Conservation (phyloP, 257 asterid species). For the Cinchona pubescens region DNA sequence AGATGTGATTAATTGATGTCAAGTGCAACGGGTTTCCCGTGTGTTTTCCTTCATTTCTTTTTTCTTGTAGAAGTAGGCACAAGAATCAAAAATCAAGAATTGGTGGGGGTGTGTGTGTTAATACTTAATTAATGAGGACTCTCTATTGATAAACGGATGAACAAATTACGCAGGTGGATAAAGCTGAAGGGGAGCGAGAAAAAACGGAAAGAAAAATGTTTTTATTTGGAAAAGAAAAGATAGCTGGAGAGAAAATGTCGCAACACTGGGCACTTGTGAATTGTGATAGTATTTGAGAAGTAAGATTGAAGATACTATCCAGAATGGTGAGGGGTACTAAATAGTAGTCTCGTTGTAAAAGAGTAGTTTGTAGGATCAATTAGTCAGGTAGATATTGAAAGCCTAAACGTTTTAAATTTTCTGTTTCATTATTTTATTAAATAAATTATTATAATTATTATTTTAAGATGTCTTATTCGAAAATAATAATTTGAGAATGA, state of each 20-base stretch:
- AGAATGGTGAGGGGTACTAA: neutral
- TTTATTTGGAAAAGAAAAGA: neutral
- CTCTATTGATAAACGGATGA: neutral
- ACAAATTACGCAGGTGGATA: neutral
- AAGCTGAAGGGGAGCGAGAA: neutral
- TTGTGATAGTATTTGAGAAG: neutral
- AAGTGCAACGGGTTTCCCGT: constrained; percentile 71
- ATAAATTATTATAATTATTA: too few relatives aligned
- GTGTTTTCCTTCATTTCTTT: constrained; percentile 45
- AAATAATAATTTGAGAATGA: too few relatives aligned
- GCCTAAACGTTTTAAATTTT: too few relatives aligned
- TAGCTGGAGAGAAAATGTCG: neutral
- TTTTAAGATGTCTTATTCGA: too few relatives aligned
- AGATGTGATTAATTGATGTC: constrained; percentile 83
- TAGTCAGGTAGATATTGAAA: too few relatives aligned
- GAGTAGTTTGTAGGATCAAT: too few relatives aligned
- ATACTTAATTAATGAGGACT: neutral
- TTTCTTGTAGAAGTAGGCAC: neutral
- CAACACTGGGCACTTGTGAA: neutral
- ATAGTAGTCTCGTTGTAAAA: too few relatives aligned
- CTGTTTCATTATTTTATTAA: too few relatives aligned
- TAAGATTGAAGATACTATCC: neutral
- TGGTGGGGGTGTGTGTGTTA: neutral
- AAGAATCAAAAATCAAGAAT: too few relatives aligned
- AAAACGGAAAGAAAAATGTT: too few relatives aligned